Evolutionary conservation across 2,329 filamentous ascomycete genomes (phyloP), one percentile per base, ranked within the genome.

Genomic region (Colletotrichum acutatum): DNA sequence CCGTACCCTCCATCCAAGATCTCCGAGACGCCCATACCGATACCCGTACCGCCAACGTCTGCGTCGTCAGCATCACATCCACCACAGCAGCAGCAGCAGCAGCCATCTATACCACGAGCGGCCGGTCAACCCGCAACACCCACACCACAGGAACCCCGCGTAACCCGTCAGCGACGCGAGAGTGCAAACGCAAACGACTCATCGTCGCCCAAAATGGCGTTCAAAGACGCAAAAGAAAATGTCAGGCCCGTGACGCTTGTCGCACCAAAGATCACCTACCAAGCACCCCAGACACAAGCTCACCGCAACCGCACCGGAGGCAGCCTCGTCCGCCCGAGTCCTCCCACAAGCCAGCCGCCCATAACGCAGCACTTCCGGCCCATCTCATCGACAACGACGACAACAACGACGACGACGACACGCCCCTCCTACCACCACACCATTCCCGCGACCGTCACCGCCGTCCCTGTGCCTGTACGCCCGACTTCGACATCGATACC

Each of bases 261-360:
- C 72, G 80, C 82, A 16, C 83, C 83, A n/a, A 82, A 85, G 68
- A 83, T 83, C 64, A 82, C 81, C 37, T 84, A 85, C 68, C 83
- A 84, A 66, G 80, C 81, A 2, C 80, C 82, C 19, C 82, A 84
- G 24, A 70, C 77, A n/a, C 76, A 79, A 34, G 37, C 62, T 3
- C 72, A 75, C 53, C 72, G 74, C 53, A 58, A 63, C 5, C 37
- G 37, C 37, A 42, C 37, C 37, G 37, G 37, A 42, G 73, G 72
- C 4, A 75, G 54, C 14, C 63, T 75, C 28, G 73, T 75, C 46
- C 66, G 74, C 1, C 74, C 74, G 5, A 75, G 74, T 34, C 74
- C 74, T 37, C 74, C 74, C 22, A 75, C 74, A 9, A 72, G 61
- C 26, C 72, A 74, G n/a, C 74, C 74, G n/a, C 74, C 74, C 22